Base-by-base conservation (phyloP, 1,284 basidiomycete species). In the Pyrrhoderma noxium region DNA sequence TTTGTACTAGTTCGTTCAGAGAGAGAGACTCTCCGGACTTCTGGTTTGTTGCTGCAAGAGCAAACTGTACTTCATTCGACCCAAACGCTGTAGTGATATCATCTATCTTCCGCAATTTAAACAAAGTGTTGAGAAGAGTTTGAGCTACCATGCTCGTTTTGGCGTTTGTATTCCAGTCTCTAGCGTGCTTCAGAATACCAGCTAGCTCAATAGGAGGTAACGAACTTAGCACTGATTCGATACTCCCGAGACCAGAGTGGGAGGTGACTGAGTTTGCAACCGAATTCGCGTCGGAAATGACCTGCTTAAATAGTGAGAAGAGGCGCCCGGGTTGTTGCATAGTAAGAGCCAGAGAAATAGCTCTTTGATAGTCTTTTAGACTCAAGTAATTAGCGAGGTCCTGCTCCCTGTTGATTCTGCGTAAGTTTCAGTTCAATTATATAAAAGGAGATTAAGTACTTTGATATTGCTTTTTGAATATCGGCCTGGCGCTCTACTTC, bases 241-340 rank as follows among this genome's bases (percentile, higher is more conserved):
- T 82, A 23, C 82, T 76, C 5, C 90, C 89, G 1, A 87, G 89
- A 46, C 84, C 69, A 9, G 76, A 73, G 36, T 45, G 37, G 41
- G 51, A 21, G 39, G 27, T 25, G 34, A 54, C 21, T 35, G 52
- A 53, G 19, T 62, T 58, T n/a, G 59, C 58, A 2, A 62, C 57
- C 11, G 53, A 44, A 42, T 64, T 60, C 16, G 63, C 59, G 8
- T 62, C 58, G 2, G 69, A 64, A 31, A 70, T 72, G 35, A 94
- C 72, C 18, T 79, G 75, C 56, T 75, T 79, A 72, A 99, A 96
- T 22, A 99, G 74, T 2, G 75, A 72, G 45, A 93, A 72, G 14
- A 99, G 74, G 16, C 94, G 81, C 22, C 92, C 89, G 11, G 96
- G 95, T 62, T 99, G 95, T 51, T 86, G 79, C 84, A 98, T 93